Base-by-base conservation (phyloP, 1,284 basidiomycete genomes). In the Ganoderma lingzhi region DNA sequence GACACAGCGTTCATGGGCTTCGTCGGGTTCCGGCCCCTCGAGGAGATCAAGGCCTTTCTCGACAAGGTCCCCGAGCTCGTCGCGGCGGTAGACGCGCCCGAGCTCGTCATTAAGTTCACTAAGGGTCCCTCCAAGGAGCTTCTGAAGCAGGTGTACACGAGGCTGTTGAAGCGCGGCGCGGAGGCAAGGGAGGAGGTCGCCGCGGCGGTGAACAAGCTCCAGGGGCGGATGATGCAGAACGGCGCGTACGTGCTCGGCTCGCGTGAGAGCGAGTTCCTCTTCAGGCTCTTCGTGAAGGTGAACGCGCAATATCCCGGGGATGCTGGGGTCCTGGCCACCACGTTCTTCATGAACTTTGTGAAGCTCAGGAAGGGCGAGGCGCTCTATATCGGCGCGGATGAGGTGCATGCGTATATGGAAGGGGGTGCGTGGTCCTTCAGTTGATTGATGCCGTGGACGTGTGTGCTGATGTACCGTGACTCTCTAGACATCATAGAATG, bases 391-490 rank as follows among this genome's bases (percentile, higher is more conserved):
- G 93, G 94, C 62, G 97, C 97, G 1, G 94, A 97, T 75, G 95
- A 98, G 81, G 96, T 97, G 0, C 97, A 99, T 76, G 97, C 97
- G 0, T 99, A 99, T 79, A 87, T 99, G 62, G 91, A 89, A 62
- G 96, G 96, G 78, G 95, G 96, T 95, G 71, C 59, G 84, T 74
- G 14, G 12, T n/a, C 2, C 19, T 35, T 37, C 39, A 37, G 37
- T 4, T 9, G 37, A 37, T 37, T 6, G 30, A 35, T 10, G 17
- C 3, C 19, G 32, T 32, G 6, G 2, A 6, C 5, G 44, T 5
- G 6, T n/a, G 28, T 32, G 2, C 44, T 60, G 32, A 67, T 17
- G 32, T 15, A 32, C 63, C 23, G 23, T 6, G 53, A 1, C 14
- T 77, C 12, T 3, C 23, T 23, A 97, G 96, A 98, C 79, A 96